Conservation (phyloP, 768 basidiomycete species). For the Macrocybe gigantea region DNA sequence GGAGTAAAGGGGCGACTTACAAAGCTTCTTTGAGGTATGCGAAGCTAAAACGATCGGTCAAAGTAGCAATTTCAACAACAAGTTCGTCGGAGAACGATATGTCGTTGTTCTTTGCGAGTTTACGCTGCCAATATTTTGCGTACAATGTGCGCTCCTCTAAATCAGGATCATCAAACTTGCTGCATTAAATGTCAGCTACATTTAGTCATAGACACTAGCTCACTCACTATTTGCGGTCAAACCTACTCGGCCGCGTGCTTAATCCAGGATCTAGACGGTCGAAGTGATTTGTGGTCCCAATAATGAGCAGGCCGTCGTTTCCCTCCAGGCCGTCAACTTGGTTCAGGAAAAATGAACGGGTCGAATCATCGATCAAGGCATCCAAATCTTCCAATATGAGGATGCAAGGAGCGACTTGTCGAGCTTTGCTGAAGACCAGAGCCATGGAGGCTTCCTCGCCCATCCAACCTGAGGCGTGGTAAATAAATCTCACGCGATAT, state of each 20-base stretch:
- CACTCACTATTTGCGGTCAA: slow-evolving; percentile 81
- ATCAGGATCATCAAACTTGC: slow-evolving; percentile 70
- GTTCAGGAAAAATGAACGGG: slow-evolving; percentile 86
- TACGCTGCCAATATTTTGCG: slow-evolving; percentile 75
- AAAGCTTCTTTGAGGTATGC: slow-evolving; percentile 89
- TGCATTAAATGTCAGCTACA: slow-evolving; percentile 16
- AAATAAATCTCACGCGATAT: too few species aligned
- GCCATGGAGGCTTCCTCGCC: slow-evolving; percentile 69
- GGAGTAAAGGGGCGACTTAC: slow-evolving; percentile 38
- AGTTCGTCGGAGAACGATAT: slow-evolving; percentile 66
- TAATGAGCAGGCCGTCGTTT: slow-evolving; percentile 75
- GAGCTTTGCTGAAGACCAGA: slow-evolving; percentile 66
- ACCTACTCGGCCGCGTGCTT: slow-evolving; percentile 74
- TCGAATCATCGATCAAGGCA: slow-evolving; percentile 69
- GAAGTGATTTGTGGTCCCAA: slow-evolving; percentile 82
- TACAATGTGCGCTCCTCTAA: slow-evolving; percentile 61
- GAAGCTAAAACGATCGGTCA: slow-evolving; percentile 71
- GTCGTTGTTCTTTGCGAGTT: slow-evolving; percentile 55
- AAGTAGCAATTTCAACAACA: slow-evolving; percentile 49
- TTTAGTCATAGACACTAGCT: background rate
- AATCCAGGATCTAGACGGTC: slow-evolving; percentile 74
- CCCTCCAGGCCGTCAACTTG: slow-evolving; percentile 76
- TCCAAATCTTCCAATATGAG: slow-evolving; percentile 59
- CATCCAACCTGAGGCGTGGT: slow-evolving; percentile 32
- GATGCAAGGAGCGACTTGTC: slow-evolving; percentile 62